Evolutionary conservation across 805 yeast genomes (phyloP).

Genomic region (Jamesozyma spencerorum): DNA sequence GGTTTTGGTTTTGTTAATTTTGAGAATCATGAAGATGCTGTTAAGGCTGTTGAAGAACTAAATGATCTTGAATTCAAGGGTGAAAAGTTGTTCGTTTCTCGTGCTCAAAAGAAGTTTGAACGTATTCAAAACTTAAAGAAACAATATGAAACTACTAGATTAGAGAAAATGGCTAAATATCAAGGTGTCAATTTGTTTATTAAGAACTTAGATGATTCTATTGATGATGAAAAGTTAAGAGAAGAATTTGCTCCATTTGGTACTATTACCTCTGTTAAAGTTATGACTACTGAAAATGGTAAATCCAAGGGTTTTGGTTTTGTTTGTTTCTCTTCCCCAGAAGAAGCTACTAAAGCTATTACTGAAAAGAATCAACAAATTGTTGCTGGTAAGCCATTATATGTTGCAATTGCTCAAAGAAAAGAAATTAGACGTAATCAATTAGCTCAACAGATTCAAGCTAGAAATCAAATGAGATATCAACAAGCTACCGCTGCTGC

Average conservation of each 20-base stretch:
- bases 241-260: conserved; percentile 94
- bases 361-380: conserved; percentile 97
- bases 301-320: conserved; percentile 98
- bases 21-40: conserved; percentile 80
- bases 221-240: conserved; percentile 83
- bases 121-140: conserved; percentile 91
- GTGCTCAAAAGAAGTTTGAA: conserved; percentile 98
- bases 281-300: conserved; percentile 90
- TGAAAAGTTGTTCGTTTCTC: conserved; percentile 85
- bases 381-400: conserved; percentile 90
- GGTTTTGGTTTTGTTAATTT: conserved; percentile 96
- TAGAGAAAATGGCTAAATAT: conserved; percentile 86
- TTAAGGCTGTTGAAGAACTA: conserved; percentile 82
- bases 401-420: conserved; percentile 98
- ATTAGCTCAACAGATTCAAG: conserved; percentile 94
- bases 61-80: conserved; percentile 81
- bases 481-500: conserved; percentile 80
- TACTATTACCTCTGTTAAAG: conserved; percentile 89
- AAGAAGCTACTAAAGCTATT: conserved; percentile 97
- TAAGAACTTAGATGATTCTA: conserved; percentile 89
- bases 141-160: conserved; percentile 85
- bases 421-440: conserved; percentile 96
- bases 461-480: conserved; percentile 95
- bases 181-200: conserved; percentile 96
- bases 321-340: conserved; percentile 95